Percentiles rank a stretch among this genome's conserved stretches.
phyloP scores from a whole-genome alignment of 177 flowering plant species.

The Tripterygium wilfordii region DNA sequence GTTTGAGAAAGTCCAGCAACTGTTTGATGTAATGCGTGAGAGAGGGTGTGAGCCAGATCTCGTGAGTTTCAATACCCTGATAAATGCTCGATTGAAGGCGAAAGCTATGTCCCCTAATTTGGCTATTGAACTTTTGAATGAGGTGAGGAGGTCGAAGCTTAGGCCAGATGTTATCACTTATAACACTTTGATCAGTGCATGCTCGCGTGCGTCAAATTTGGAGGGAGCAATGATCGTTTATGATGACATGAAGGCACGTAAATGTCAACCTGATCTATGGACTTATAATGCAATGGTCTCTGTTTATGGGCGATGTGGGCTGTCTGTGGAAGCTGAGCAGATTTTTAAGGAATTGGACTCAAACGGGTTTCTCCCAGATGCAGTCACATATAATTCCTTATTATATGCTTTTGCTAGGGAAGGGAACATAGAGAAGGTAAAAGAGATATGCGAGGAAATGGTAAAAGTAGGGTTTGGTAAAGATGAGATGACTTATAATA shows the following conservation, averaged over 20 bases:
- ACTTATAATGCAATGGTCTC: conserved; percentile 98
- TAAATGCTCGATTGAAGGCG: conserved; percentile 75
- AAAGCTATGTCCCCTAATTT: conserved; percentile 42
- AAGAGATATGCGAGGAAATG: conserved; percentile 64
- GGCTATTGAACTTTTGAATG: conserved; percentile 54
- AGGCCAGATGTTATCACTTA: conserved; percentile 90
- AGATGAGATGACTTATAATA: conserved; percentile 91
- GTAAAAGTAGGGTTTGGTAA: conserved; percentile 62
- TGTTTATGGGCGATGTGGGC: conserved; percentile 81
- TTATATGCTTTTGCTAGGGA: conserved; percentile 90
- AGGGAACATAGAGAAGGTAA: conserved; percentile 66
- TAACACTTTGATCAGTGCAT: conserved; percentile 88
- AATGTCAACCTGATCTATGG: conserved; percentile 91
- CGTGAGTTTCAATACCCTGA: conserved; percentile 87
- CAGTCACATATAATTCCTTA: conserved; percentile 87
- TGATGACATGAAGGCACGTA: conserved; percentile 49
- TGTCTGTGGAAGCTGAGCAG: conserved; percentile 54
- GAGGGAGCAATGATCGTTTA: conserved; percentile 71
- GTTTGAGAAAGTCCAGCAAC: conserved; percentile 58
- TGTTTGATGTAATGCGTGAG: conserved; percentile 65
- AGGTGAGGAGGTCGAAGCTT: conserved; percentile 68
- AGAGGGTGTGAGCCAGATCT: conserved; percentile 88
- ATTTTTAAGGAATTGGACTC: conserved; percentile 63
- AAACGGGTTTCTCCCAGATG: conserved; percentile 81
- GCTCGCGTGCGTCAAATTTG: conserved; percentile 73